A percentile compares a stretch with the other conserved stretches of the same genome.
These are phyloP conservation scores for Trichophyton benhamiae DNA, from an alignment of 2,329 filamentous ascomycete species.

Conservation along the genomic window DNA sequence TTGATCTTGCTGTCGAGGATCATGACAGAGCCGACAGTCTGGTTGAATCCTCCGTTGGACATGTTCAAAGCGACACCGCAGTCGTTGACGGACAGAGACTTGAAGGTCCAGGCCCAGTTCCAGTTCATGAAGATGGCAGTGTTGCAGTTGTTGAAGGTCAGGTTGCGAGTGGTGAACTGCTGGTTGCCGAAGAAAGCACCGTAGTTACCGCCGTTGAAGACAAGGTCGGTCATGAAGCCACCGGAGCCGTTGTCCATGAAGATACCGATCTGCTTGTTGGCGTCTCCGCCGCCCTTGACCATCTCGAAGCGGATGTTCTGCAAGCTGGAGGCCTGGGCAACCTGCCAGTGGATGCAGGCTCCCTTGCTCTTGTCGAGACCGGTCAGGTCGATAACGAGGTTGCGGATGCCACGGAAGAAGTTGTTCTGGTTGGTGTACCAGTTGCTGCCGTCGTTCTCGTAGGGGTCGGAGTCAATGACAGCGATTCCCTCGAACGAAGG, in stretches of 20 bases:
- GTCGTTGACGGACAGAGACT: conserved; percentile 61
- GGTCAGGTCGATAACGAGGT: conserved; percentile 71
- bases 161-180: conserved; percentile 74
- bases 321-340: conserved; percentile 67
- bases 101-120: conserved; percentile 81
- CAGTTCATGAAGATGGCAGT: conserved; percentile 83
- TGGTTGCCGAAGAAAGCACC: conserved; percentile 75
- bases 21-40: conserved; percentile 76
- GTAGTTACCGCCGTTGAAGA: conserved; percentile 68
- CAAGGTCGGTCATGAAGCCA: conserved; percentile 70
- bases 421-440: conserved; percentile 73
- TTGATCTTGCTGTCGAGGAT: conserved; percentile 68
- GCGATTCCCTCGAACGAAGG: conserved; percentile 70
- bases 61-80: conserved; percentile 69
- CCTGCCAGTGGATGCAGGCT: conserved; percentile 72
- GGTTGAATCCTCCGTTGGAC: conserved; percentile 49
- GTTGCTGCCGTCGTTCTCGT: conserved; percentile 54
- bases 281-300: conserved; percentile 50
- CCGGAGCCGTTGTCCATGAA: conserved; percentile 80
- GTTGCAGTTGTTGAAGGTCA: conserved; percentile 69
- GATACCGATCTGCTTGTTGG: conserved; percentile 61
- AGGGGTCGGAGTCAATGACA: conserved; percentile 79
- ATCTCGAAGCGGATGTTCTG: conserved; percentile 77
- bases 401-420: conserved; percentile 72
- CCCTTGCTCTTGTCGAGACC: conserved; percentile 42